Base-by-base conservation (phyloP, 257 asterid species). In the Forsythia viridissima region DNA sequence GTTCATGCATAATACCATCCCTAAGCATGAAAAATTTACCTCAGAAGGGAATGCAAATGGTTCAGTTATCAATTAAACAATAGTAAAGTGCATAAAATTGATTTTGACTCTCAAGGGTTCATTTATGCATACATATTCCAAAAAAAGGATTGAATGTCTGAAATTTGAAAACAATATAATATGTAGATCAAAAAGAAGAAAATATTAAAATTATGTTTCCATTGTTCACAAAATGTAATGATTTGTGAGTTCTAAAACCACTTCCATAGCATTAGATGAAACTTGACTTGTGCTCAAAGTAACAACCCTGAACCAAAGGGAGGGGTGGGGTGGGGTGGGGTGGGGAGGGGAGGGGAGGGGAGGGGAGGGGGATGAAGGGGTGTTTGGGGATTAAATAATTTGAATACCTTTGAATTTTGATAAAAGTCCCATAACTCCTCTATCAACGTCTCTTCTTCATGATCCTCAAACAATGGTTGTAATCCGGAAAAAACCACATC, bases 401-500 rank as follows among this genome's bases (percentile, higher is more conserved):
- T 63, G 39, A 6, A 30, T 82, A 92, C 97, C 97, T 91, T 83
- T 77, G 76, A 81, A 8, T 79, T 76, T 82, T 84, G 87, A 81
- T 88, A 94, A 78, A 79, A 87, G 48, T 82, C 84, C 96, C 95
- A 87, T 20, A 91, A 77, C 68, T 82, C 90, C 71, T 84, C 82
- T 76, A 87, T 75, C 41, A 90, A 12, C 55, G 73, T 79, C 75
- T 86, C 86, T 83, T 91, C 97, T 43, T 86, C 94, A 21, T 43
- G 76, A 80, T 84, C 90, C 77, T 83, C 89, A 51, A 76, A 76
- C 65, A 91, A 85, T 39, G 91, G 90, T 69, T 70, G 66, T 71
- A 82, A 79, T 81, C 91, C 97, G 72, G 96, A 82, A 83, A 91
- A 91, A 42, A 91, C 92, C 51, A 90, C 90, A 72, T 94, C 93